These are phyloP conservation scores for Schizonepeta tenuifolia DNA, from an alignment of 257 asterid species.

Conservation along the genomic window DNA sequence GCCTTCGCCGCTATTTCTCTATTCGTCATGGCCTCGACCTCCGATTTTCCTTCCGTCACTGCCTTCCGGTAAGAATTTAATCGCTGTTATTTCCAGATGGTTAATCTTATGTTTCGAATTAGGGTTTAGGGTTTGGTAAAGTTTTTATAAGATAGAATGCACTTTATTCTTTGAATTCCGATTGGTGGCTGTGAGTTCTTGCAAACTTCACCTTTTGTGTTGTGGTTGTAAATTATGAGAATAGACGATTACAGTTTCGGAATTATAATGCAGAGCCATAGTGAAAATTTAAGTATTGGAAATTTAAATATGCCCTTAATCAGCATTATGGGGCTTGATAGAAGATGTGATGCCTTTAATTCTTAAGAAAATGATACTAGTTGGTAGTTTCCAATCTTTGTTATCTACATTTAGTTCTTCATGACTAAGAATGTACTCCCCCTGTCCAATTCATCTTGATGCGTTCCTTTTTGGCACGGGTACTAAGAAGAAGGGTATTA, in stretches of 20 bases:
- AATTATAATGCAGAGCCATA: conserved; percentile 7
- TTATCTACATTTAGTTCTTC: conserved; percentile 4
- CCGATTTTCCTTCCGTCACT: conserved; percentile 85
- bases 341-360: not conserved
- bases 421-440: too few relatives aligned
- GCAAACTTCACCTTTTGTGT: conserved; percentile 15
- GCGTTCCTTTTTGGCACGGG: too few relatives aligned
- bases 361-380: not conserved
- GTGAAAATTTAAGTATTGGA: not conserved
- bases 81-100: not conserved
- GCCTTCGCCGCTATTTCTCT: conserved; percentile 70
- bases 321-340: not conserved
- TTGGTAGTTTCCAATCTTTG: not conserved
- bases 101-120: conserved; percentile 10
- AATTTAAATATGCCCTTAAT: conserved; percentile 7
- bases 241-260: not conserved
- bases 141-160: conserved; percentile 8
- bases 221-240: conserved; percentile 6
- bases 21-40: conserved; percentile 75
- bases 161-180: conserved; percentile 25
- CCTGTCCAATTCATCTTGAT: too few relatives aligned
- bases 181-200: conserved; percentile 19
- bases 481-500: too few relatives aligned
- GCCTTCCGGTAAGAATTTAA: conserved; percentile 69
- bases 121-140: conserved; percentile 40